Conservation (phyloP, 139 green algal genomes). For the Gonium pectorale region DNA sequence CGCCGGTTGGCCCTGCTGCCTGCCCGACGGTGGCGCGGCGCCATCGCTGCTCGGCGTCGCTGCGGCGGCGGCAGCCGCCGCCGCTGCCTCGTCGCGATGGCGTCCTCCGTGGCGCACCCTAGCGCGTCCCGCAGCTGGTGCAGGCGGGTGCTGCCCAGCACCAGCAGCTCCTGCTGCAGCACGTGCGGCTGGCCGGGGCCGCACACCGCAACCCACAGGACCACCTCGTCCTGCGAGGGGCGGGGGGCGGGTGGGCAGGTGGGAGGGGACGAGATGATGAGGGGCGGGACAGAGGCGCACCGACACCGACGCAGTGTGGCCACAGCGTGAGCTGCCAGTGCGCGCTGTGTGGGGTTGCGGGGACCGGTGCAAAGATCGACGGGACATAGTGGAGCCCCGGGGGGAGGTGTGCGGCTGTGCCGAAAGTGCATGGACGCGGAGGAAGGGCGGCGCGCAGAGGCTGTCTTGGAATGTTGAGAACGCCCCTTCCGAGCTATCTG, state of each 20-base stretch:
- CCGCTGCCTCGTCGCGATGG: conserved; percentile 12
- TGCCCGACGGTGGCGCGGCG: background rate
- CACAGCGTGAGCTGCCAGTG: no score
- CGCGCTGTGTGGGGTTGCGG: no score
- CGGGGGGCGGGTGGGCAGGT: background rate
- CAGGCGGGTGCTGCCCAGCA: background rate
- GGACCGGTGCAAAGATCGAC: background rate
- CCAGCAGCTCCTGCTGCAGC: conserved; percentile 30
- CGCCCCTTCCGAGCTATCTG: no score
- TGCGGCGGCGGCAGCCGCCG: background rate
- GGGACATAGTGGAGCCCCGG: background rate
- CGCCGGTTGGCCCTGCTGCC: no score
- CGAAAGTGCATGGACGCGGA: no score
- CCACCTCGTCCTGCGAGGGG: conserved; percentile 11
- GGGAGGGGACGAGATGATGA: background rate
- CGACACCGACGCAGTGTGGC: no score
- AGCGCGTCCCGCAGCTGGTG: conserved; percentile 27
- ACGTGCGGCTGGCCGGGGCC: background rate
- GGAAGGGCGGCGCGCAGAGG: no score
- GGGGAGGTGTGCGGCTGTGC: background rate
- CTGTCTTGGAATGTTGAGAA: no score
- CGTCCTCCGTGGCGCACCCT: conserved; percentile 32
- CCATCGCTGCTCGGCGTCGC: no score
- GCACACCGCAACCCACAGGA: conserved; percentile 38
- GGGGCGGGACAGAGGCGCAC: background rate